phyloP scores from a whole-genome alignment of 106 monocot species.

The Amphibolis antarctica region DNA sequence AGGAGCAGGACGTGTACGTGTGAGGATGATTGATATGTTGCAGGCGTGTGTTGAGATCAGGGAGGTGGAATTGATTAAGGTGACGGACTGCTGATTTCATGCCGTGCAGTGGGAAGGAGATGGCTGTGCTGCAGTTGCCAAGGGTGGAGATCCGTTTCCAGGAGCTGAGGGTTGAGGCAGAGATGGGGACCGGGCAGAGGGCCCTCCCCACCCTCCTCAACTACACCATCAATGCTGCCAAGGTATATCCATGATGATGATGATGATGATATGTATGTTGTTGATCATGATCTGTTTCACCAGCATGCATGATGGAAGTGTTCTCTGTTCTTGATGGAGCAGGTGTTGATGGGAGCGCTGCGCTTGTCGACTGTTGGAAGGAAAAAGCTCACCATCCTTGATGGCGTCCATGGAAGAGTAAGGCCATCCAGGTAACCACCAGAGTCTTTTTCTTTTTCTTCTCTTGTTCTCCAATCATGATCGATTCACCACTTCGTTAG shows the following conservation, averaged over 20 bases:
- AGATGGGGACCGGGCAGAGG: conserved; percentile 11
- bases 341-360: conserved; percentile 3
- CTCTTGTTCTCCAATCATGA: background rate
- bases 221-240: conserved; percentile 9
- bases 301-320: no score
- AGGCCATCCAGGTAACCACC: conserved; percentile 12
- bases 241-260: conserved; percentile 21
- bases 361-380: background rate
- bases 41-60: no score
- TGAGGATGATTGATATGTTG: no score
- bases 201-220: conserved; percentile 36
- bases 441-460: background rate
- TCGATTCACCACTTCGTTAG: background rate
- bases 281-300: background rate
- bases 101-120: background rate
- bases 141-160: conserved; percentile 32
- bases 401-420: conserved; percentile 12
- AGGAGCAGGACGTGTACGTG: no score
- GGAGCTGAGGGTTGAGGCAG: conserved; percentile 22
- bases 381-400: conserved; percentile 10
- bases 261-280: background rate
- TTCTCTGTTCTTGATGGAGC: background rate
- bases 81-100: no score
- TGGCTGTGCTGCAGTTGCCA: conserved; percentile 5
- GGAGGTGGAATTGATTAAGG: no score